These are phyloP conservation scores for Coprinellus aureogranulatus DNA, from an alignment of 768 basidiomycete species.

Conservation along the genomic window DNA sequence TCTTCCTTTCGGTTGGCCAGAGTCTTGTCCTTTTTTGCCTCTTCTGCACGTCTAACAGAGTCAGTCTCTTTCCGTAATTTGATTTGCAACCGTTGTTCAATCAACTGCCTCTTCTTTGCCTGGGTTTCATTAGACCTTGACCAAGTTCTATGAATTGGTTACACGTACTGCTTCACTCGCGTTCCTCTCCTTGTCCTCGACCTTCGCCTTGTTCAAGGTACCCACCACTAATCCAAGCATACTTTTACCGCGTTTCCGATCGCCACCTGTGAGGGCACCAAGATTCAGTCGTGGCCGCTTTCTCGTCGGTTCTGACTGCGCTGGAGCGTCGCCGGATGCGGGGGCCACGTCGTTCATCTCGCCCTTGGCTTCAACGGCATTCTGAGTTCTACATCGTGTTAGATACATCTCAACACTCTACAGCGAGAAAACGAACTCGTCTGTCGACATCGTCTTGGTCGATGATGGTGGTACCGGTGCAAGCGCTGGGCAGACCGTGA, in stretches of 20 bases:
- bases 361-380: constrained; percentile 27
- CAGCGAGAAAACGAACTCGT: constrained; percentile 42
- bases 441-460: constrained; percentile 39
- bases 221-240: constrained; percentile 84
- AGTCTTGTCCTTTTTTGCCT: constrained; percentile 81
- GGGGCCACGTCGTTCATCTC: constrained; percentile 26
- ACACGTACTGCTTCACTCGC: constrained; percentile 75
- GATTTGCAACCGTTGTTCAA: constrained; percentile 81
- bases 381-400: constrained; percentile 4
- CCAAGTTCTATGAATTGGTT: background rate
- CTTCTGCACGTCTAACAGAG: constrained; percentile 79
- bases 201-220: constrained; percentile 84
- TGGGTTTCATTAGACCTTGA: constrained; percentile 23
- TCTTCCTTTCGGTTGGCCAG: constrained; percentile 76
- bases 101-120: constrained; percentile 82
- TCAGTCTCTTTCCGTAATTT: constrained; percentile 85
- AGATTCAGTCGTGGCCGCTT: constrained; percentile 77
- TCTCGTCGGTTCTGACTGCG: constrained; percentile 51
- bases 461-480: constrained; percentile 22
- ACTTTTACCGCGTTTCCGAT: constrained; percentile 81
- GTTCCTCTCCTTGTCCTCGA: constrained; percentile 79
- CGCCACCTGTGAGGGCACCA: constrained; percentile 40
- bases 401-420: background rate
- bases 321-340: constrained; percentile 29
- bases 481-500: constrained; percentile 26